Evolutionary conservation across 768 basidiomycete species (phyloP), one percentile per base, ranked within the genome.

Genomic region (Tulasnella sp.): DNA sequence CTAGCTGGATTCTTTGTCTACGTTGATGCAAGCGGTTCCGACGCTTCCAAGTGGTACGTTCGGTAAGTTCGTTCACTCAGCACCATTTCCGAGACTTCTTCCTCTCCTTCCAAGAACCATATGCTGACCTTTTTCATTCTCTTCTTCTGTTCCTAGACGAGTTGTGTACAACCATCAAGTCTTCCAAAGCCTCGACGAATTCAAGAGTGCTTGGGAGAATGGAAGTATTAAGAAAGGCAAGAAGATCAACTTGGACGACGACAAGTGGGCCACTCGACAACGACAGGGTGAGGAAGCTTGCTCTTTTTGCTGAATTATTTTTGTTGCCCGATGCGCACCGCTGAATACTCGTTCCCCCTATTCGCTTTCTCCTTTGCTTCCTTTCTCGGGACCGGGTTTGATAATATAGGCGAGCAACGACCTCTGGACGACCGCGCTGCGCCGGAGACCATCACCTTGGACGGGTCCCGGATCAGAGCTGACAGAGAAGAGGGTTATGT

Each of bases 111-210:
- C n/a, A n/a, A n/a, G n/a, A n/a, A n/a, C n/a, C n/a, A n/a, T n/a
- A n/a, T n/a, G n/a, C n/a, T n/a, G n/a, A n/a, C n/a, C n/a, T n/a
- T n/a, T 24, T 18, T 12, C 16, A 16, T 18, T 34, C 62, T 6
- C 2, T 12, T 74, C 2, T 10, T 42, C n/a, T n/a, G n/a, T n/a
- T n/a, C 52, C 24, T 52, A 76, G 75, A 48, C 42, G 52, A n/a
- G 46, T 76, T 5, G 48, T 76, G 10, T 76, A 76, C 48, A 76
- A 76, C 56, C 42, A 76, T 10, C 75, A 76, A 56, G 75, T 76
- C 7, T 76, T 24, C 24, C 39, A 46, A n/a, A 42, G 39, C 48
- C 39, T 76, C 38, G 75, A 76, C 38, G 75, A 76, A 8, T 76
- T 76, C 31, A 27, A 34, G 16, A 34, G 34, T 19, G 75, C 75